Conservation (phyloP, 2,329 filamentous ascomycete genomes). For the Fusarium protoensiforme region DNA sequence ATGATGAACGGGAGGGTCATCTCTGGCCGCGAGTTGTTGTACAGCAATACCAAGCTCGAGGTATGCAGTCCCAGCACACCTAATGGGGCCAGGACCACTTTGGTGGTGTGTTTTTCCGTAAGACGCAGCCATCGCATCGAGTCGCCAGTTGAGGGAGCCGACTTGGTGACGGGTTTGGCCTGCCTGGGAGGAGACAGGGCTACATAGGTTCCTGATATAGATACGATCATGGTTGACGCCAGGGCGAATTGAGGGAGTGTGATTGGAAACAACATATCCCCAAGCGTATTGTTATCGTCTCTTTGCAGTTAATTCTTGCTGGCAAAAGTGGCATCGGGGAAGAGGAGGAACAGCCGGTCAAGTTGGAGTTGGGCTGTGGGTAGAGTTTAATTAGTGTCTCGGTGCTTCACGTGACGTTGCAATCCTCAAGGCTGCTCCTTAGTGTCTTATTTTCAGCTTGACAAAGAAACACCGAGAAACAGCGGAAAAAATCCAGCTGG, state of each 20-base stretch:
- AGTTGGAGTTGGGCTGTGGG: background rate
- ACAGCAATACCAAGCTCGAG: slow-evolving; percentile 31
- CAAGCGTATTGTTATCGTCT: background rate
- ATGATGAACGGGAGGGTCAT: background rate
- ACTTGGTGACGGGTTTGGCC: slow-evolving; percentile 36
- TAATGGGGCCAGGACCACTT: slow-evolving; percentile 37
- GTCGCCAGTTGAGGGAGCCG: slow-evolving; percentile 27
- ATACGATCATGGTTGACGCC: slow-evolving; percentile 40
- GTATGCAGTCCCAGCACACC: slow-evolving; percentile 34
- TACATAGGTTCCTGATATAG: slow-evolving; percentile 45
- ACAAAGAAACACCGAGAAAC: background rate
- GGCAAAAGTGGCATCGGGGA: background rate
- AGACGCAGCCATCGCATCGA: slow-evolving; percentile 40
- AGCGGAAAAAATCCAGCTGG: too few species aligned
- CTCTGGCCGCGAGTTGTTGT: slow-evolving; percentile 3
- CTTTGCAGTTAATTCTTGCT: background rate
- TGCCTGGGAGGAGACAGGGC: slow-evolving; percentile 43
- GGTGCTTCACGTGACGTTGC: background rate
- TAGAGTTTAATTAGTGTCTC: background rate
- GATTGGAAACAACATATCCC: slow-evolving; percentile 11
- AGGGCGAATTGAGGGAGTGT: slow-evolving; percentile 28
- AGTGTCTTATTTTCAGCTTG: background rate
- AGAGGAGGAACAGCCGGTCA: background rate
- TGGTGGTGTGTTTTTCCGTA: slow-evolving; percentile 40
- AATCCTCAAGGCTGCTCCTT: background rate